Percentiles rank a stretch among this genome's conserved stretches.
Evolutionary conservation across 176 grass and related monocot species (phyloP).

Genomic region (Aegilops sharonensis): DNA sequence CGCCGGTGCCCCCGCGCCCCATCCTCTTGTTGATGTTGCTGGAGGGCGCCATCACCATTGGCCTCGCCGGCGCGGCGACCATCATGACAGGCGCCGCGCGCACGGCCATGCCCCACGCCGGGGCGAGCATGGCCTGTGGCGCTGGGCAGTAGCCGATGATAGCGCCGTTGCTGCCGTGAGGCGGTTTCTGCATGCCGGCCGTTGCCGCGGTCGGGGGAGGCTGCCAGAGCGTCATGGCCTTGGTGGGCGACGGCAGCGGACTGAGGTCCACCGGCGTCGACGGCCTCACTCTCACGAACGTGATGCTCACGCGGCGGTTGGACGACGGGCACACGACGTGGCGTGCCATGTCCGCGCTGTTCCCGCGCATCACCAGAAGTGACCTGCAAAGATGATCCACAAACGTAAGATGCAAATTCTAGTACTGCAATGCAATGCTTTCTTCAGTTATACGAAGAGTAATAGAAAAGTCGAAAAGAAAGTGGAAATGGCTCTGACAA

Average conservation of each 20-base stretch:
- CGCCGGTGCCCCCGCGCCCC: conserved; percentile 74
- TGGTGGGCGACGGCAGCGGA: conserved; percentile 62
- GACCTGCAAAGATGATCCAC: conserved; percentile 42
- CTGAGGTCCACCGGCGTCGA: conserved; percentile 50
- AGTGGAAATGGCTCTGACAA: neutral
- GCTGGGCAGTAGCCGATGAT: conserved; percentile 52
- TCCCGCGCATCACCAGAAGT: conserved; percentile 94
- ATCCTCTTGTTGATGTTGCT: conserved; percentile 56
- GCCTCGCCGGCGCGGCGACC: conserved; percentile 60
- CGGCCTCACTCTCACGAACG: conserved; percentile 73
- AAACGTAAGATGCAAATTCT: neutral
- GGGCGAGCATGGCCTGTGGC: conserved; percentile 63
- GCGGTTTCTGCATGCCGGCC: conserved; percentile 38
- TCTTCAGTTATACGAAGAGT: neutral
- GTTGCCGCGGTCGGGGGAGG: conserved; percentile 30
- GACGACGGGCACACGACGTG: conserved; percentile 86
- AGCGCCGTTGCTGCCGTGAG: conserved; percentile 21
- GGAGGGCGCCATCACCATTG: conserved; percentile 50
- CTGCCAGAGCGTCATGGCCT: conserved; percentile 77
- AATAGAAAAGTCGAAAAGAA: neutral
- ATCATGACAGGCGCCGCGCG: conserved; percentile 63
- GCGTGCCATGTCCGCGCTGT: conserved; percentile 94
- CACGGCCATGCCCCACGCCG: conserved; percentile 70
- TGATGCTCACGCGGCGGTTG: conserved; percentile 83
- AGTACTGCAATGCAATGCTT: neutral